Conservation (phyloP, 805 yeast species). For the Candida qinlingensis region DNA sequence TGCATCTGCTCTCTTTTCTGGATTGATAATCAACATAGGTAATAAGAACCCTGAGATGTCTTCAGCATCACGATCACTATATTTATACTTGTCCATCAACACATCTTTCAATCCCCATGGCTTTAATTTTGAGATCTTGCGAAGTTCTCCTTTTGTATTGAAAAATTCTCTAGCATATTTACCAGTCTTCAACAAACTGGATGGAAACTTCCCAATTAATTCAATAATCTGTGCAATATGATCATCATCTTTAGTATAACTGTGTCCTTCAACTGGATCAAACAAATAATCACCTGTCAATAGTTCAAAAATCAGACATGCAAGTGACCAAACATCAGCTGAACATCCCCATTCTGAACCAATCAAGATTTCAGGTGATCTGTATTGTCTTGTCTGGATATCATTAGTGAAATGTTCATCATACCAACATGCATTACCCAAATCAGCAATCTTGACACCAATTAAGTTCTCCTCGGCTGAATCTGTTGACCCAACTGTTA, state of each 20-base stretch:
- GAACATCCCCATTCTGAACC: slow-evolving; percentile 93
- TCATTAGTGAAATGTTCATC: slow-evolving; percentile 65
- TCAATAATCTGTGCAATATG: slow-evolving; percentile 95
- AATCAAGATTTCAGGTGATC: slow-evolving; percentile 82
- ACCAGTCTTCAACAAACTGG: slow-evolving; percentile 51
- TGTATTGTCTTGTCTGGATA: slow-evolving; percentile 65
- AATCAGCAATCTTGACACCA: slow-evolving; percentile 83
- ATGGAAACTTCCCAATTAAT: slow-evolving; percentile 64
- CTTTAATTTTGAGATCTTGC: slow-evolving; percentile 74
- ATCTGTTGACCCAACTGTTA: not conserved
- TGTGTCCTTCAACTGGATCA: slow-evolving; percentile 73
- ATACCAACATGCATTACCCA: slow-evolving; percentile 70
- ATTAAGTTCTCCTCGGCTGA: slow-evolving; percentile 43
- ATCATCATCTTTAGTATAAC: slow-evolving; percentile 87
- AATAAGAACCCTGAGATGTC: slow-evolving; percentile 69
- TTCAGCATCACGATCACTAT: slow-evolving; percentile 59
- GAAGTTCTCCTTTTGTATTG: slow-evolving; percentile 63
- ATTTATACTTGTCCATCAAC: slow-evolving; percentile 78
- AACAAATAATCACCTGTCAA: slow-evolving; percentile 92
- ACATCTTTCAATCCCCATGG: slow-evolving; percentile 88
- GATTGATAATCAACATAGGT: slow-evolving; percentile 81
- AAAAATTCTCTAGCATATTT: slow-evolving; percentile 58
- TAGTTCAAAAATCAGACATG: slow-evolving; percentile 85
- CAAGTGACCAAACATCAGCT: slow-evolving; percentile 94
- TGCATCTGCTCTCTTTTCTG: slow-evolving; percentile 84